Base-by-base conservation (phyloP, 2,329 filamentous ascomycete genomes). In the Stachybotrys chlorohalonatus region DNA sequence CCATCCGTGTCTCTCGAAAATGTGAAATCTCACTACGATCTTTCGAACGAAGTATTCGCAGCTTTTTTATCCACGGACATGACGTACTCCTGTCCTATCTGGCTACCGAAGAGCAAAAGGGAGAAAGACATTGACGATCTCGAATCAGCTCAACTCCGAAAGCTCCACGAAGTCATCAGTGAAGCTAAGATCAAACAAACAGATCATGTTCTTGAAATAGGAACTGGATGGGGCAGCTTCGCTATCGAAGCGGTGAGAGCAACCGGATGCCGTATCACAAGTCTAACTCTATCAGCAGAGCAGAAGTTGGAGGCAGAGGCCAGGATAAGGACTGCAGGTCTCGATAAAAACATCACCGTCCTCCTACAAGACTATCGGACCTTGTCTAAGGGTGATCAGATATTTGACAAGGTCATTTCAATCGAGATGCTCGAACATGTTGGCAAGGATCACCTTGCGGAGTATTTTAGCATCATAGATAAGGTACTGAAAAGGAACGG, bases 371-470 rank as follows among this genome's bases (percentile, higher is more conserved):
- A 90, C 64, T 90, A 90, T 64, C 80, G 87, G 52, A 78, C 76
- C 31, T 69, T 89, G 5, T 75, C 80, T 1, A 65, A 76, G 0
- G 79, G 82, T 0, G 72, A 74, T 49, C 71, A 69, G 1, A 71
- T 74, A 0, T 90, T 82, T 60, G 87, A 90, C 68, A 89, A 89
- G 65, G 75, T 89, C 7, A 76, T 90, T 8, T 88, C 84, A 4
- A 88, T 90, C 55, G 87, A 90, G 65, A 90, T 90, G 87, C 72
- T 90, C 17, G 87, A 90, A 70, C 84, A 84, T 1, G 87, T 90
- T 0, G 87, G 87, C 5, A 73, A 78, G 52, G 83, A 87, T 63
- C 89, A 82, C 60, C 68, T 90, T 31, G 74, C 77, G 17, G 85
- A 80, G 1, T 90, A 89, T 64, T 90, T 90, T 64, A 70, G 73